phyloP scores from a whole-genome alignment of 768 basidiomycete genomes.

The Crassisporium funariophilum region DNA sequence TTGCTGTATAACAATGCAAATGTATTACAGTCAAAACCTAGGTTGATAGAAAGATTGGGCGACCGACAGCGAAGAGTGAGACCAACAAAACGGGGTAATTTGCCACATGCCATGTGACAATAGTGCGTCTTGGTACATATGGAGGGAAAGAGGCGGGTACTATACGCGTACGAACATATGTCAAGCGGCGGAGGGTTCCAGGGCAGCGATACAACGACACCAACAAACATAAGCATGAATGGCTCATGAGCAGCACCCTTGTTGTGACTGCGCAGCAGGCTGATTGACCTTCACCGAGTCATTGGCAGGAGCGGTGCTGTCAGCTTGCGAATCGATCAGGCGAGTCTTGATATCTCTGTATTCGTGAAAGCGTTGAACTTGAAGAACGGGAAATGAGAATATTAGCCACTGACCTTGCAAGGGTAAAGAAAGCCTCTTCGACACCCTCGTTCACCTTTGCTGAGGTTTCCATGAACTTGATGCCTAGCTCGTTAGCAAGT shows the following conservation, averaged over 20 bases:
- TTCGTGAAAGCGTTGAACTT: neutral
- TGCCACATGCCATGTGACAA: constrained; percentile 4
- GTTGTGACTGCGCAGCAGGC: constrained; percentile 45
- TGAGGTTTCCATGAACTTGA: constrained; percentile 96
- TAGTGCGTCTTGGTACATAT: neutral
- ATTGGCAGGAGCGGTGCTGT: constrained; percentile 46
- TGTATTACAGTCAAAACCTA: constrained; percentile 19
- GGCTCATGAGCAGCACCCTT: constrained; percentile 55
- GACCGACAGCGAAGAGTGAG: constrained; percentile 6
- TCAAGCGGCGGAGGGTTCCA: neutral
- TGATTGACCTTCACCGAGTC: constrained; percentile 71
- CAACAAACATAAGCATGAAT: neutral
- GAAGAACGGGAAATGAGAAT: neutral
- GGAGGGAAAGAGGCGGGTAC: neutral
- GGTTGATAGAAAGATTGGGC: constrained; percentile 12
- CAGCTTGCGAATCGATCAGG: constrained; percentile 91
- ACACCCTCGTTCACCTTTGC: constrained; percentile 98
- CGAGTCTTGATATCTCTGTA: constrained; percentile 95
- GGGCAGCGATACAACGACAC: neutral
- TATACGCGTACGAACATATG: neutral
- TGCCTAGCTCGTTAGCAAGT: constrained; percentile 90
- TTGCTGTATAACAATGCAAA: constrained; percentile 8
- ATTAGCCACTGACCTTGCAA: constrained; percentile 68
- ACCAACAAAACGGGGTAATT: constrained; percentile 1
- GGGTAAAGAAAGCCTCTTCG: constrained; percentile 97